phyloP scores from a whole-genome alignment of 163 green algal species.

The Trebouxiophyceae sp. region DNA sequence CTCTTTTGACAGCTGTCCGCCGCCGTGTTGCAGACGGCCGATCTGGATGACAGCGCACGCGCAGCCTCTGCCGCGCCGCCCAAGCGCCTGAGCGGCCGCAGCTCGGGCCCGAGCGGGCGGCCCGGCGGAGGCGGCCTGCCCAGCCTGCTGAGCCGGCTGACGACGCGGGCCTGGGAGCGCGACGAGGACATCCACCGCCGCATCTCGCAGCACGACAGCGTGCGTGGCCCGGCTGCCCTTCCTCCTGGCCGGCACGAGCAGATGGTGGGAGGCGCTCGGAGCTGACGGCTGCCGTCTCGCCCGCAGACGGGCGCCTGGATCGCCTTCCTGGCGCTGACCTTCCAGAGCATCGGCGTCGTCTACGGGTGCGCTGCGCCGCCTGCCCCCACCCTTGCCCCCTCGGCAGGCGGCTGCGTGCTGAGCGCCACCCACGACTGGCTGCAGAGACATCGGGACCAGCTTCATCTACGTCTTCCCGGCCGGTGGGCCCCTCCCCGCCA shows the following conservation, averaged over 20 bases:
- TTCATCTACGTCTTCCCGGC: constrained; percentile 28
- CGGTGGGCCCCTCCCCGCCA: not conserved
- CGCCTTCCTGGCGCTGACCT: constrained; percentile 6
- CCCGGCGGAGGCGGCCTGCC: too few relatives aligned
- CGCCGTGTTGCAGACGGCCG: too few relatives aligned
- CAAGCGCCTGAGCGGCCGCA: too few relatives aligned
- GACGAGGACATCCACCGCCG: not conserved
- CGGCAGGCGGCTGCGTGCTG: not conserved
- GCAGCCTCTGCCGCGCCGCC: too few relatives aligned
- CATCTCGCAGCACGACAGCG: too few relatives aligned
- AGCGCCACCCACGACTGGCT: not conserved
- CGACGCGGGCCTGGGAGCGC: constrained; percentile 1
- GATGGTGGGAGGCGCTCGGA: too few relatives aligned
- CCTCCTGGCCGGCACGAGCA: too few relatives aligned
- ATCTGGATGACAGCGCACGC: too few relatives aligned
- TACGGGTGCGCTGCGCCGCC: constrained; percentile 15
- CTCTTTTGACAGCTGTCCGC: too few relatives aligned
- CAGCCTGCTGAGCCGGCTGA: constrained; percentile 1
- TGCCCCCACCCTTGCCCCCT: too few relatives aligned
- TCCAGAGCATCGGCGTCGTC: constrained; percentile 16
- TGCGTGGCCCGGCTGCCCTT: too few relatives aligned
- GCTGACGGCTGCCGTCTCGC: not conserved
- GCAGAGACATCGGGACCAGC: constrained; percentile 32
- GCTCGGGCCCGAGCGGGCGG: too few relatives aligned
- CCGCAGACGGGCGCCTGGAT: not conserved